Percentiles rank a stretch among this genome's conserved stretches.
Evolutionary conservation across 352 stramenopile genomes (phyloP).

Genomic region (Blastocystis hominis): DNA sequence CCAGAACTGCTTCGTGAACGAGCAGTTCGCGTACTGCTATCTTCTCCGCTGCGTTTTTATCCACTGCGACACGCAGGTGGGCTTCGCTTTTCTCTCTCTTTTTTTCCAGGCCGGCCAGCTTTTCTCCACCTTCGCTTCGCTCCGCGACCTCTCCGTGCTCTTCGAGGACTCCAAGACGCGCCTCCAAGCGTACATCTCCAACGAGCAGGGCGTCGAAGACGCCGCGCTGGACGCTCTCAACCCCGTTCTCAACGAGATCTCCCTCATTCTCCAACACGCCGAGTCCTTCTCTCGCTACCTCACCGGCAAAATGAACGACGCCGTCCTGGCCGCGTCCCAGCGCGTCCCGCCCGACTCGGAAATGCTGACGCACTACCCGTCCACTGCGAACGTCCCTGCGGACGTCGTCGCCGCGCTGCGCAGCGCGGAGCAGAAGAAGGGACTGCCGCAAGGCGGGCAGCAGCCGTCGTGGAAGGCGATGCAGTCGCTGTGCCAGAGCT

Average conservation of each 20-base stretch:
- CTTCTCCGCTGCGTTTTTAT: slow-evolving; percentile 1
- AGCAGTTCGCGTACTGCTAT: slow-evolving; percentile 4
- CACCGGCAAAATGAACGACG: background rate
- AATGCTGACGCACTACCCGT: background rate
- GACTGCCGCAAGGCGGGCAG: background rate
- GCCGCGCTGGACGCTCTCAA: background rate
- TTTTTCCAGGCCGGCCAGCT: background rate
- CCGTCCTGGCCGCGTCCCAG: background rate
- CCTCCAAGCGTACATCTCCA: background rate
- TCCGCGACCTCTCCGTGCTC: background rate
- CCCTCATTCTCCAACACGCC: slow-evolving; percentile 6
- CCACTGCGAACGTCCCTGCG: background rate
- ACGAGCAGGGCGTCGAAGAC: slow-evolving; percentile 1
- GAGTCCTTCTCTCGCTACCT: slow-evolving; percentile 40
- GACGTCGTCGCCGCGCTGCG: background rate
- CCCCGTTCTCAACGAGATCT: slow-evolving; percentile 35
- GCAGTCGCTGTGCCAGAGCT: background rate
- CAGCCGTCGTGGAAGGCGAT: background rate
- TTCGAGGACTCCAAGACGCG: background rate
- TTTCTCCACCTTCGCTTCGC: background rate
- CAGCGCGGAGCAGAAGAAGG: background rate
- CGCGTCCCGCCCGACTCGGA: background rate
- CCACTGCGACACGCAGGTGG: background rate
- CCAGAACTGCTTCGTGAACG: background rate
- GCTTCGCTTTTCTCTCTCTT: background rate